These are phyloP conservation scores for Fusarium coffeatum DNA, from an alignment of 2,329 filamentous ascomycete genomes.

Conservation along the genomic window DNA sequence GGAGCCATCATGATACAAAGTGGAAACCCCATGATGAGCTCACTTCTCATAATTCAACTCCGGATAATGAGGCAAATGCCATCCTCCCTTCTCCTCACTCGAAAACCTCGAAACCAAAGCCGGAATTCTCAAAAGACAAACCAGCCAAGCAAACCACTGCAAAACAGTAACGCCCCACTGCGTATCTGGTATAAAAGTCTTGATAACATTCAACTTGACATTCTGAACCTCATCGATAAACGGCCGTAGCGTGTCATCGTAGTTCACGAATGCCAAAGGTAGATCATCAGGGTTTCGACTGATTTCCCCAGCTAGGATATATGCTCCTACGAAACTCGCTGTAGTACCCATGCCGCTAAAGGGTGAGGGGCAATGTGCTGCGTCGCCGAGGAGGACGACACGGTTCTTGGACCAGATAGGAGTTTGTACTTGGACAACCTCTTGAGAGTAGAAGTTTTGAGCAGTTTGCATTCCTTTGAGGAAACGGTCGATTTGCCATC, in stretches of 20 bases:
- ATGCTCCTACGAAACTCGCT: conserved; percentile 24
- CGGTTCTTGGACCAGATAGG: conserved; percentile 20
- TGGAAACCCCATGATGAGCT: not conserved
- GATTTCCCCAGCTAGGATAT: conserved; percentile 32
- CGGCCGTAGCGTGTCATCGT: conserved; percentile 17
- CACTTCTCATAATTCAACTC: not conserved
- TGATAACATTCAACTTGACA: conserved; percentile 14
- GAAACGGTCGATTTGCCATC: conserved; percentile 26
- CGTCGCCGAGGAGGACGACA: conserved; percentile 19
- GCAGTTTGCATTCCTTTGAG: conserved; percentile 26
- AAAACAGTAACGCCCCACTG: conserved; percentile 21
- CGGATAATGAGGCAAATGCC: conserved; percentile 26
- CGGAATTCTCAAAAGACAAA: conserved; percentile 21
- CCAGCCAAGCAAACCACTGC: conserved; percentile 27
- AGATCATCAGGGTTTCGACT: conserved; percentile 14
- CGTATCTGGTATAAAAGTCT: conserved; percentile 10
- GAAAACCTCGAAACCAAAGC: conserved; percentile 24
- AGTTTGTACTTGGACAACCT: conserved; percentile 24
- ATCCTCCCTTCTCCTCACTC: conserved; percentile 29
- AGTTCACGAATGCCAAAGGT: conserved; percentile 20
- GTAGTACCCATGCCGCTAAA: conserved; percentile 36
- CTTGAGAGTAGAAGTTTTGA: conserved; percentile 33
- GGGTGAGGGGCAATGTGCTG: conserved; percentile 26
- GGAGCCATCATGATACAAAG: not conserved
- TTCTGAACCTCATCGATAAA: conserved; percentile 31